Percentiles rank a stretch among this genome's conserved stretches.
Conservation (phyloP, 1,139 yeast genomes). For the Debaryomyces nepalensis region DNA sequence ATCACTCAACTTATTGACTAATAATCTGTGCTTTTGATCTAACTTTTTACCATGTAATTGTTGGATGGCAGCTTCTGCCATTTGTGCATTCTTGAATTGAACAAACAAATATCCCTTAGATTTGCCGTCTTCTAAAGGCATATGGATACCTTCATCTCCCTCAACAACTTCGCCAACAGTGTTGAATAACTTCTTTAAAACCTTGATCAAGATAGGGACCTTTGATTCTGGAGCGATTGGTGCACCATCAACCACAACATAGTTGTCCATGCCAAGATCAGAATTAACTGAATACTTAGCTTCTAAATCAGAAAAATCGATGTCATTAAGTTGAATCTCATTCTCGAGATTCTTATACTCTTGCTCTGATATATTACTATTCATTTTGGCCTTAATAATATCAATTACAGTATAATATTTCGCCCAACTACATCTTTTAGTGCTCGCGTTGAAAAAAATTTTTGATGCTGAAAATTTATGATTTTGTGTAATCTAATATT, state of each 20-base stretch:
- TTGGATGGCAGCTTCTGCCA: conserved; percentile 80
- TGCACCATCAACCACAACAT: conserved; percentile 90
- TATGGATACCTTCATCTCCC: conserved; percentile 69
- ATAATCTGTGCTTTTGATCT: conserved; percentile 90
- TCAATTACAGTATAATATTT: background rate
- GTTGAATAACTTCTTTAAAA: conserved; percentile 77
- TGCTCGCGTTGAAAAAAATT: conserved; percentile 12
- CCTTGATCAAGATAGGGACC: conserved; percentile 82
- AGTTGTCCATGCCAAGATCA: conserved; percentile 72
- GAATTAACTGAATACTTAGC: conserved; percentile 66
- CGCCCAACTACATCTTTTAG: too few species aligned
- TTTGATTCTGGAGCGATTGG: conserved; percentile 94
- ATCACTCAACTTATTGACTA: conserved; percentile 82
- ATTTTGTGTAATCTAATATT: conserved; percentile 16
- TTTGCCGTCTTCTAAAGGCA: conserved; percentile 82
- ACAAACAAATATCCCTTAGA: conserved; percentile 90
- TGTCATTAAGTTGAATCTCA: conserved; percentile 54
- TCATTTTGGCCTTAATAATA: conserved; percentile 1
- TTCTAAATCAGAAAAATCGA: conserved; percentile 90
- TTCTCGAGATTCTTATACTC: conserved; percentile 49
- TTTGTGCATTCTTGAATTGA: conserved; percentile 69
- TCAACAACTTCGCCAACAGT: conserved; percentile 70
- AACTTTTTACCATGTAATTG: conserved; percentile 85
- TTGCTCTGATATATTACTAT: conserved; percentile 26
- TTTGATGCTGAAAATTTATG: conserved; percentile 16